Base-by-base conservation (phyloP, 768 basidiomycete species). In the Phaffia tasmanica region DNA sequence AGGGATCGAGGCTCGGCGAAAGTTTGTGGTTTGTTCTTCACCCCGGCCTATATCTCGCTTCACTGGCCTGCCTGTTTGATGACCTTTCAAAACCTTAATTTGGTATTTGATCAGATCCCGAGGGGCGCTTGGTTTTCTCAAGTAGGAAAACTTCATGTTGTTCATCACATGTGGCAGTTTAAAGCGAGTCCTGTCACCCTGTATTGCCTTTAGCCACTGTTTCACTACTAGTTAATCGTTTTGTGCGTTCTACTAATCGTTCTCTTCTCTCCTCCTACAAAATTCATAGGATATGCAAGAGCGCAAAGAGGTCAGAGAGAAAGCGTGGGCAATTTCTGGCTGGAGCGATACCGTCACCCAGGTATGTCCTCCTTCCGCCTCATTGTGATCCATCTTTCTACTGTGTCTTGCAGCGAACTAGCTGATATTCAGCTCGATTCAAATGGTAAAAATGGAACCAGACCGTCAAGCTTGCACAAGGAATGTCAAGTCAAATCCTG, bases 301-400 rank as follows among this genome's bases (percentile, higher is more conserved):
- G 9, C 81, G 94, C 68, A 94, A 91, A 77, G 84, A 87, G 70
- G 84, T 80, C 53, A 82, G 94, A 51, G 88, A 94, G 76, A 83
- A 85, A 75, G 91, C 92, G 27, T 99, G 94, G 94, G 83, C 88
- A 72, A 81, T 90, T 71, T 89, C 93, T 69, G 91, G 90, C 5
- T 99, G 94, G 94, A 87, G 88, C 54, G 88, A 89, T 76, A 94
- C 91, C 0, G 91, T 94, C 46, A 85, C 86, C 69, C 90, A 93
- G 85, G 92, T 85, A 71, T 70, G 80, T 71, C 42, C 1, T 25
- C 8, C 54, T 32, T 59, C 25, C 58, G 23, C 53, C 29, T 19
- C 42, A 27, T 4, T 23, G 15, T 32, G 57, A 51, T 21, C 47
- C 46, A 56, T 71, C 71, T n/a, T 71, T 71, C 46, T 29, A 63